Evolutionary conservation across 768 basidiomycete genomes (phyloP), one percentile per base, ranked within the genome.

Genomic region (Hygrocybe coccinea): DNA sequence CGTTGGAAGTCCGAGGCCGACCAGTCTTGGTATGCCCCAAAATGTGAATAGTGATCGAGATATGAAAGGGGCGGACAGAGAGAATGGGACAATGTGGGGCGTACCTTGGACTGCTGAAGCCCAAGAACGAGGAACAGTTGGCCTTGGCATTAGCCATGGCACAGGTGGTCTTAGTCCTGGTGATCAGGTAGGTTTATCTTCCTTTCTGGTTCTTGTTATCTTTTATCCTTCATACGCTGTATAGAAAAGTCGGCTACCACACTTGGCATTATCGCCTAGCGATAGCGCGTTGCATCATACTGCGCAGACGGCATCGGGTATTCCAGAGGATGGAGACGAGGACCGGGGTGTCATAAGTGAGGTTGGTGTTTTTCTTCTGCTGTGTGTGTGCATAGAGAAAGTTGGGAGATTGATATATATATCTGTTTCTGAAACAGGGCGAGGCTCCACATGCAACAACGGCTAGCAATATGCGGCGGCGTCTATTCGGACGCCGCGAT

Each of bases 311-410:
- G 65, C 71, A 11, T 59, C 66, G 5, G 69, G 71, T 21, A 65
- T 65, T 29, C 62, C 61, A 4, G 66, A 56, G 29, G 73, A 71
- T 22, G 71, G 65, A 5, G 76, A 77, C 3, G 84, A 84, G 11
- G 86, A 88, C 57, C 65, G 82, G 62, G 68, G 73, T 63, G 76
- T 69, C 45, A 71, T 86, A 68, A 90, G 88, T 65, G 90, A 91
- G 65, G 89, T 89, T 60, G 52, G 82, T 72, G 15, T 21, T 36
- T 43, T 45, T 43, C 29, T 36, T 45, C 21, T 60, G 2, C 9
- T 55, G n/a, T n/a, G n/a, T 44, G 19, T 38, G 48, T 12, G n/a
- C 24, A 11, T 3, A 3, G 10, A 14, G 15, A 43, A 45, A 11
- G 29, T 14, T 2, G 19, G 11, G 11, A n/a, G 22, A 15, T 12